phyloP scores from a whole-genome alignment of 1,284 basidiomycete genomes.

The Austroboletus rostrupii region DNA sequence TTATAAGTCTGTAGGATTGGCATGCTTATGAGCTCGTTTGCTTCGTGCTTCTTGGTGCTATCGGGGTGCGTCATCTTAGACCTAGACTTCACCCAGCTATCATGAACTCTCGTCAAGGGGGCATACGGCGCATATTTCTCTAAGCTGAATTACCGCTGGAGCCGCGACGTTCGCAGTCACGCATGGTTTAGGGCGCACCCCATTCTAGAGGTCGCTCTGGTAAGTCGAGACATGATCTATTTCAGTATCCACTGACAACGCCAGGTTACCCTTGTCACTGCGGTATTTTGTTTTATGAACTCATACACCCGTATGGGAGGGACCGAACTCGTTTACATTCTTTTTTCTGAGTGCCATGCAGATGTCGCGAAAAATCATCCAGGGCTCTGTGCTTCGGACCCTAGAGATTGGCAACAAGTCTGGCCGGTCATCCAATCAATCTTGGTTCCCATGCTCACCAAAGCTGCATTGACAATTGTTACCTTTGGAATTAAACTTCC shows the following conservation, averaged over 20 bases:
- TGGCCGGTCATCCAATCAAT: constrained; percentile 68
- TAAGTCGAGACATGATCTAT: constrained; percentile 35
- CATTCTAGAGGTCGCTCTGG: constrained; percentile 79
- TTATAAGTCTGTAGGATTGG: constrained; percentile 64
- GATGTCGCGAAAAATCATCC: constrained; percentile 54
- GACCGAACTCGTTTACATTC: constrained; percentile 88
- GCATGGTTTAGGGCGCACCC: constrained; percentile 83
- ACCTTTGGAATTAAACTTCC: constrained; percentile 95
- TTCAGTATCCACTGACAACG: constrained; percentile 10
- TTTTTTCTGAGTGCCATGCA: constrained; percentile 82
- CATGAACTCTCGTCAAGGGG: constrained; percentile 48
- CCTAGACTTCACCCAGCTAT: constrained; percentile 1
- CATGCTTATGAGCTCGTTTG: constrained; percentile 80
- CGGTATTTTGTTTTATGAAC: constrained; percentile 81
- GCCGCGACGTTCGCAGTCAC: constrained; percentile 72
- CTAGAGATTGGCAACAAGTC: constrained; percentile 54
- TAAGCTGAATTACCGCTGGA: constrained; percentile 89
- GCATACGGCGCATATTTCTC: constrained; percentile 94
- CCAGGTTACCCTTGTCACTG: constrained; percentile 76
- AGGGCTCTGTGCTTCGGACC: constrained; percentile 70
- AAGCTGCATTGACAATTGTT: constrained; percentile 80
- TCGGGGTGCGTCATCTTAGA: constrained; percentile 54
- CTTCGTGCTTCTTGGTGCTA: constrained; percentile 82
- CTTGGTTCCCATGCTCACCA: constrained; percentile 74
- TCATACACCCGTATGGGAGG: constrained; percentile 92